A percentile compares a stretch with the other conserved stretches of the same genome.
These are phyloP conservation scores for Cruciata laevipes DNA, from an alignment of 257 asterid species.

Conservation along the genomic window DNA sequence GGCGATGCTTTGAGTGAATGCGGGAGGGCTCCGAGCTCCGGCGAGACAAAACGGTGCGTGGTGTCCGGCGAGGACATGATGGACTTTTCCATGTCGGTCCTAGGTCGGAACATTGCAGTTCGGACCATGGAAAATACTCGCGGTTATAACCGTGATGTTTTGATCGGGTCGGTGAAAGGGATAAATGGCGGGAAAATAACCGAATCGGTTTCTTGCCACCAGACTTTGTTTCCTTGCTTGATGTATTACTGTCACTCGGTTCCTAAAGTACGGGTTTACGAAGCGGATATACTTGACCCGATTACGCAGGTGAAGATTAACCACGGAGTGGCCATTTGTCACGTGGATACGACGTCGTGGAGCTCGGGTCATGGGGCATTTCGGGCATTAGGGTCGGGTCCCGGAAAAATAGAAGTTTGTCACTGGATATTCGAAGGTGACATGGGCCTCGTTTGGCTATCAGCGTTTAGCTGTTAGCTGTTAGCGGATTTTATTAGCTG, in stretches of 20 bases:
- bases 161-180: slow-evolving; percentile 52
- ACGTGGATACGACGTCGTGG: slow-evolving; percentile 71
- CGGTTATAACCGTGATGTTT: slow-evolving; percentile 39
- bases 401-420: slow-evolving; percentile 83
- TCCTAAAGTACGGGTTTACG: slow-evolving; percentile 81
- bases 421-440: slow-evolving; percentile 89
- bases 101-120: slow-evolving; percentile 60
- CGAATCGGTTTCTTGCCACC: slow-evolving; percentile 80
- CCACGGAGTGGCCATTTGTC: slow-evolving; percentile 84
- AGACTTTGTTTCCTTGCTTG: slow-evolving; percentile 61
- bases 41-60: slow-evolving; percentile 76
- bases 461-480: no score
- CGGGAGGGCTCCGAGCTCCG: slow-evolving; percentile 67
- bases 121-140: slow-evolving; percentile 42
- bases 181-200: slow-evolving; percentile 70
- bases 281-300: slow-evolving; percentile 69
- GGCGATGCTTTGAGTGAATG: slow-evolving; percentile 48
- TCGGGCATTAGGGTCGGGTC: slow-evolving; percentile 55
- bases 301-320: slow-evolving; percentile 41
- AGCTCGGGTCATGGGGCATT: slow-evolving; percentile 82
- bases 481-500: no score
- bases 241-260: slow-evolving; percentile 89
- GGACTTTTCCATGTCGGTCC: slow-evolving; percentile 65
- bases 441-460: no score
- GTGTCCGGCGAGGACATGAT: slow-evolving; percentile 82